Evolutionary conservation across 352 stramenopile species (phyloP).

Genomic region (Globisporangium nodosum): DNA sequence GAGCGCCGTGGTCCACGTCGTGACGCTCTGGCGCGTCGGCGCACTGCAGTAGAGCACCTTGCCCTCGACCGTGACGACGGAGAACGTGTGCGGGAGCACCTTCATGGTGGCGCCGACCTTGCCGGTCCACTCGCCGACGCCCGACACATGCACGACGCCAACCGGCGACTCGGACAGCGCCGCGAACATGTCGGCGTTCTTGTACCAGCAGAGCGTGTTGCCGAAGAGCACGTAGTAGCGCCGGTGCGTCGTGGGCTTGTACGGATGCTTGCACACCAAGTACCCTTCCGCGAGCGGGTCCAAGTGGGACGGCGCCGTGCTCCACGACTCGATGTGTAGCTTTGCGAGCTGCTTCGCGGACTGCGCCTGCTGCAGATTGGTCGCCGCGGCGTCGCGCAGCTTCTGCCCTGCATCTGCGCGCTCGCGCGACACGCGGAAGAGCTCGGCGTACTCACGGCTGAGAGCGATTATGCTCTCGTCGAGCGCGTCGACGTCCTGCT

Average conservation of each 20-base stretch:
- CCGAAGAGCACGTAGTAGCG: slow-evolving; percentile 76
- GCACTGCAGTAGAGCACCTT: slow-evolving; percentile 62
- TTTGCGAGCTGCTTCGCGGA: slow-evolving; percentile 42
- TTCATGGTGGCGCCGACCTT: slow-evolving; percentile 45
- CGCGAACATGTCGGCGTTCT: slow-evolving; percentile 56
- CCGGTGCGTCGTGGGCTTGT: slow-evolving; percentile 57
- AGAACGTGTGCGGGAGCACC: slow-evolving; percentile 47
- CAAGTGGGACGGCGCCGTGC: slow-evolving; percentile 46
- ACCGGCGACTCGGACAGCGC: slow-evolving; percentile 37
- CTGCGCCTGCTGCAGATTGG: slow-evolving; percentile 53
- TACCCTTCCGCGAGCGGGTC: slow-evolving; percentile 69
- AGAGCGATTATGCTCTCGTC: slow-evolving; percentile 16
- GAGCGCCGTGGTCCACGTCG: slow-evolving; percentile 64
- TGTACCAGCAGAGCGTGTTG: slow-evolving; percentile 80
- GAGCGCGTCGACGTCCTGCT: slow-evolving; percentile 22
- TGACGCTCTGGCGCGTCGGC: slow-evolving; percentile 50
- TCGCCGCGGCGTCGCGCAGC: slow-evolving; percentile 36
- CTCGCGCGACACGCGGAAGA: slow-evolving; percentile 20
- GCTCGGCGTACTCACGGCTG: slow-evolving; percentile 22
- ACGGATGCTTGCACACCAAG: slow-evolving; percentile 59
- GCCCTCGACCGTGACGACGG: slow-evolving; percentile 57
- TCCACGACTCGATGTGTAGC: slow-evolving; percentile 56
- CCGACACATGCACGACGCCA: slow-evolving; percentile 59
- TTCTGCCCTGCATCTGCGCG: slow-evolving; percentile 29
- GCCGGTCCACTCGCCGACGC: slow-evolving; percentile 61